Conservation (phyloP, 805 yeast genomes). For the Yarrowia osloensis region DNA sequence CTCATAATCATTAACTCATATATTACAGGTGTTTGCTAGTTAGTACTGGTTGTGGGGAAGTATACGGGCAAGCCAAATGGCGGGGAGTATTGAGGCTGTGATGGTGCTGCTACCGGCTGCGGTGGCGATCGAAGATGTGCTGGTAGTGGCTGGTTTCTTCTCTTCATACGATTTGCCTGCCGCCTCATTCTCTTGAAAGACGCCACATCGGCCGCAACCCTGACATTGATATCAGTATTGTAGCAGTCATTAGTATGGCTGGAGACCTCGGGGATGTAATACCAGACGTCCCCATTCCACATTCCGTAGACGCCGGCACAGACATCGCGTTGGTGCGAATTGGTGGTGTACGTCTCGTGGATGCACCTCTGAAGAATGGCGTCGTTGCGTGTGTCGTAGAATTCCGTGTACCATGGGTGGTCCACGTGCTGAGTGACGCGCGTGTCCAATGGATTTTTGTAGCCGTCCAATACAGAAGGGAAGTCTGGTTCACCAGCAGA, state of each 20-base stretch:
- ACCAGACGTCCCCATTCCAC: constrained; percentile 26
- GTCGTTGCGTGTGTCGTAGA: constrained; percentile 11
- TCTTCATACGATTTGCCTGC: background rate
- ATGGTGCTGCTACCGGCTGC: background rate
- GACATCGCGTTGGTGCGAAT: background rate
- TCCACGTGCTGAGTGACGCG: background rate
- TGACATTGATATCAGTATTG: background rate
- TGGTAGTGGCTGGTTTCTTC: background rate
- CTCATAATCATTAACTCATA: constrained; percentile 23
- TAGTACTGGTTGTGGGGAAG: constrained; percentile 3
- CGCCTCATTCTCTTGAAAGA: constrained; percentile 11
- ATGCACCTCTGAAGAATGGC: background rate
- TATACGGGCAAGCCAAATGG: background rate
- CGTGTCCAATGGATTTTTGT: background rate
- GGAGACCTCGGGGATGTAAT: background rate
- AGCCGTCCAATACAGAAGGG: constrained; percentile 1
- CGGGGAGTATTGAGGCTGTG: background rate
- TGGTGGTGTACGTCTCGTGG: background rate
- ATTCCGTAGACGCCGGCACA: constrained; percentile 2
- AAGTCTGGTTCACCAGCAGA: background rate
- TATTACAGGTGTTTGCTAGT: constrained; percentile 3
- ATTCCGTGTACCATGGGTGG: constrained; percentile 10
- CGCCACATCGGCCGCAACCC: constrained; percentile 5
- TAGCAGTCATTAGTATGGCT: constrained; percentile 14
- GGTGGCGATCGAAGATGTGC: background rate